Percentiles rank a stretch among this genome's conserved stretches.
Conservation (phyloP, 2,329 filamentous ascomycete species). For the Diaporthe eres region DNA sequence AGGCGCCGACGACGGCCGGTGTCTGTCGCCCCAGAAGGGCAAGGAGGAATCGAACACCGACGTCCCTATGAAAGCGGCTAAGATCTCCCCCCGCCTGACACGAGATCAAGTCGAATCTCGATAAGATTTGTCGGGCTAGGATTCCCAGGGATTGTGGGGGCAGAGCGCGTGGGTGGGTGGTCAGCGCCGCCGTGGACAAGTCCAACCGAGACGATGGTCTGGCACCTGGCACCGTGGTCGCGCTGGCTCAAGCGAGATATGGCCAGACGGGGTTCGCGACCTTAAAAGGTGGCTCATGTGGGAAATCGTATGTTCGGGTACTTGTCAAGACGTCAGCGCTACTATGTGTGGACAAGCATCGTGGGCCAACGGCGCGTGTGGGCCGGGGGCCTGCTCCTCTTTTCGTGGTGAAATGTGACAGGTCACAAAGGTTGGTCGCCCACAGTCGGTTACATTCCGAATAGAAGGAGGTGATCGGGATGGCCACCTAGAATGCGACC, state of each 20-base stretch:
- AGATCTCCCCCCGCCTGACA: conserved; percentile 38
- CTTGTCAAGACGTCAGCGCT: conserved; percentile 39
- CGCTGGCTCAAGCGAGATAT: conserved; percentile 32
- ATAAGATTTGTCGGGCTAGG: conserved; percentile 38
- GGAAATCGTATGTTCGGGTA: conserved; percentile 36
- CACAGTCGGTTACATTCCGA: conserved; percentile 40
- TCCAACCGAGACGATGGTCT: conserved; percentile 29
- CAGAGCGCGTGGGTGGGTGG: conserved; percentile 11
- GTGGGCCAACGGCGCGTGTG: conserved; percentile 36
- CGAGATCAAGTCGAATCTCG: conserved; percentile 41
- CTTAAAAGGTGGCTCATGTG: conserved; percentile 31
- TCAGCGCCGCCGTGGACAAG: conserved; percentile 26
- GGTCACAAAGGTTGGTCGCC: conserved; percentile 37
- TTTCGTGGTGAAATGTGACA: conserved; percentile 40
- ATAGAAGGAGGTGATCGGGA: conserved; percentile 35
- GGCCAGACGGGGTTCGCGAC: conserved; percentile 9
- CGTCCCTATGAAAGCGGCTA: conserved; percentile 29
- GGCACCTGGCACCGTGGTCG: conserved; percentile 18
- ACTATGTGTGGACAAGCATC: conserved; percentile 35
- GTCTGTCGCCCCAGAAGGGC: not conserved
- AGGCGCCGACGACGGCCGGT: conserved; percentile 1
- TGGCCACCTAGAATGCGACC: conserved; percentile 23
- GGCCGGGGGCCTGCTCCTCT: conserved; percentile 23
- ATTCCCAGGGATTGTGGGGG: conserved; percentile 5
- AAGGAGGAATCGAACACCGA: conserved; percentile 26